These are phyloP conservation scores for Mortierella polycephala DNA, from an alignment of 371 early-diverging fungal genomes.

Conservation along the genomic window DNA sequence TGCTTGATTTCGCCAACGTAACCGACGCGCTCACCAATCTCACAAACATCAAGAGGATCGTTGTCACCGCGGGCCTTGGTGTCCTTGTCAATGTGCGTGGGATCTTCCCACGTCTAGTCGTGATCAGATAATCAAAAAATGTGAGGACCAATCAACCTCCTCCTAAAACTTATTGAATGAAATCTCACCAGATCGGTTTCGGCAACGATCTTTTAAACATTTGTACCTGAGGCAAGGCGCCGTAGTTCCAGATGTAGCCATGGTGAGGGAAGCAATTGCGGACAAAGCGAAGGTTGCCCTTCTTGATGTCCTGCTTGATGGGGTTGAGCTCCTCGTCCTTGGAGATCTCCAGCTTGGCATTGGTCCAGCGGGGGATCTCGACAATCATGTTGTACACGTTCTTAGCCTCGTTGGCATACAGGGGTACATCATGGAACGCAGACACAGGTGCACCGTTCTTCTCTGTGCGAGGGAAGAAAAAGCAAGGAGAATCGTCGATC, in stretches of 20 bases:
- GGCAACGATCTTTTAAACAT: not conserved
- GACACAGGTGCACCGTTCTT: conserved; percentile 84
- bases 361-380: conserved; percentile 99
- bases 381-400: conserved; percentile 96
- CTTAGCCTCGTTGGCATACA: conserved; percentile 86
- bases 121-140: conserved; percentile 1
- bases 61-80: conserved; percentile 96
- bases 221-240: conserved; percentile 93
- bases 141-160: not conserved
- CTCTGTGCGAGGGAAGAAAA: conserved; percentile 55
- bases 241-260: conserved; percentile 99
- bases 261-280: conserved; percentile 99
- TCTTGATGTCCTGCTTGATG: conserved; percentile 99
- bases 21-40: conserved; percentile 95
- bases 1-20: conserved; percentile 96
- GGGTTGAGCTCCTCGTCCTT: conserved; percentile 96
- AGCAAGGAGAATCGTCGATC: too few relatives aligned
- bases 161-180: too few relatives aligned
- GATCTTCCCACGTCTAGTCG: conserved; percentile 98
- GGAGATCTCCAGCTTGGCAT: conserved; percentile 99
- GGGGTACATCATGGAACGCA: conserved; percentile 99
- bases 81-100: conserved; percentile 83
- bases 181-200: not conserved
- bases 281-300: conserved; percentile 98
- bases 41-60: conserved; percentile 98